Percentiles rank a stretch among this genome's conserved stretches.
phyloP scores from a whole-genome alignment of 2,329 filamentous ascomycete species.

The Amphichorda felina region DNA sequence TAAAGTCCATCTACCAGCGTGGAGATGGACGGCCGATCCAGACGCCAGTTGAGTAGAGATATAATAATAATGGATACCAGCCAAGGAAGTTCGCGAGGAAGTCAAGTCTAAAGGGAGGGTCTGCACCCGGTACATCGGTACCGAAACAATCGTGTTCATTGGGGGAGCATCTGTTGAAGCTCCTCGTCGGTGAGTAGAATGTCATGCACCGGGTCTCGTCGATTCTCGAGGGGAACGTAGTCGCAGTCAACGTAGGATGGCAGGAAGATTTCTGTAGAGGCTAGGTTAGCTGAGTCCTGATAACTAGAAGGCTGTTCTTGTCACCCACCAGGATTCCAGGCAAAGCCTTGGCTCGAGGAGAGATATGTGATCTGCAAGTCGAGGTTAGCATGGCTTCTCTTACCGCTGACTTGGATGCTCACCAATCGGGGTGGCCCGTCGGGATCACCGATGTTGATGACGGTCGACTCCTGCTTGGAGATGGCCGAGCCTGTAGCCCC shows the following conservation, averaged over 20 bases:
- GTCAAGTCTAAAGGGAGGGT: too few relatives aligned
- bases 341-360: constrained; percentile 67
- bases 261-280: constrained; percentile 60
- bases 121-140: too few relatives aligned
- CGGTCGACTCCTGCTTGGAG: constrained; percentile 65
- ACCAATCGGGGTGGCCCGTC: constrained; percentile 64
- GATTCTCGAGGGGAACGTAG: constrained; percentile 62
- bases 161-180: constrained; percentile 53
- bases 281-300: background rate
- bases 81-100: too few relatives aligned
- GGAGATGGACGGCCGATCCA: too few relatives aligned
- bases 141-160: constrained; percentile 25
- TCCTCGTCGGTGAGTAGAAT: constrained; percentile 71
- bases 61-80: too few relatives aligned
- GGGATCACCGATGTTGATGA: constrained; percentile 65
- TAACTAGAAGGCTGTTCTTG: background rate
- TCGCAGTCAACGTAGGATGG: constrained; percentile 68
- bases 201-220: constrained; percentile 66
- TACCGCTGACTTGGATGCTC: constrained; percentile 21
- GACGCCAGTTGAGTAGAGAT: too few relatives aligned
- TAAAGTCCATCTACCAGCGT: too few relatives aligned
- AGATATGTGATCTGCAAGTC: constrained; percentile 60
- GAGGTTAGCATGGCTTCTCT: background rate
- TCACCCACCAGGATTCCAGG: constrained; percentile 63
- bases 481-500: constrained; percentile 51